Evolutionary conservation across 2,329 filamentous ascomycete species (phyloP), one percentile per base, ranked within the genome.

Genomic region (Aspergillus alliaceus): DNA sequence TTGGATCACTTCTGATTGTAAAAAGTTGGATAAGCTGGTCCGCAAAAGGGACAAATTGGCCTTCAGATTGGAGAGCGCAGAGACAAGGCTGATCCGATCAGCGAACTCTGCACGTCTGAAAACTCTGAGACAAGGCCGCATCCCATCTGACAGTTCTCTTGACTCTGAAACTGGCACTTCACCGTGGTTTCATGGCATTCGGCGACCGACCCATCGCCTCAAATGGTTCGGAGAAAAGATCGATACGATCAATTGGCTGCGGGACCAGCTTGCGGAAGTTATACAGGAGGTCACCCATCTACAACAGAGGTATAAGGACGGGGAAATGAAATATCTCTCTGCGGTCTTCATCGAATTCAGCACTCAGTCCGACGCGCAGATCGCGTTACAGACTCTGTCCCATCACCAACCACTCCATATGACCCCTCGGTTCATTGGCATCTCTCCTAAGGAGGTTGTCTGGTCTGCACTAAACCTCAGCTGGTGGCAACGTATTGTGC

Each of bases 321-420:
- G 88, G 35, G 82, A 89, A 20, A 85, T 81, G 47, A 84, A 86
- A 60, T 83, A 85, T 59, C 78, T 91, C 11, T 84, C 88, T 11
- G 89, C 91, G 20, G 90, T 93, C 8, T 99, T 99, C 65, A 86
- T 98, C 66, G 93, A 98, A 71, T 99, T 97, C 67, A 80, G 84
- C 42, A 87, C 84, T 0, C 91, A 96, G 69, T 84, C 89, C 51
- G 89, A 90, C 52, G 95, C 95, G 8, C 93, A 98, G 72, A 84
- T 87, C 44, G 93, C 93, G 9, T 90, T 87, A 68, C 95, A 98
- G 72, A 88, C 89, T 2, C 79, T 97, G 14, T 87, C 92, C 4
- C 90, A 96, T 71, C 91, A 96, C 72, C 88, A 90, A 57, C 89
- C 90, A 7, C 81, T 96, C 37, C 90, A 93, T 68, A 92, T 98